These are phyloP conservation scores for Triticum urartu DNA, from an alignment of 176 grass and related monocot genomes.

Conservation along the genomic window DNA sequence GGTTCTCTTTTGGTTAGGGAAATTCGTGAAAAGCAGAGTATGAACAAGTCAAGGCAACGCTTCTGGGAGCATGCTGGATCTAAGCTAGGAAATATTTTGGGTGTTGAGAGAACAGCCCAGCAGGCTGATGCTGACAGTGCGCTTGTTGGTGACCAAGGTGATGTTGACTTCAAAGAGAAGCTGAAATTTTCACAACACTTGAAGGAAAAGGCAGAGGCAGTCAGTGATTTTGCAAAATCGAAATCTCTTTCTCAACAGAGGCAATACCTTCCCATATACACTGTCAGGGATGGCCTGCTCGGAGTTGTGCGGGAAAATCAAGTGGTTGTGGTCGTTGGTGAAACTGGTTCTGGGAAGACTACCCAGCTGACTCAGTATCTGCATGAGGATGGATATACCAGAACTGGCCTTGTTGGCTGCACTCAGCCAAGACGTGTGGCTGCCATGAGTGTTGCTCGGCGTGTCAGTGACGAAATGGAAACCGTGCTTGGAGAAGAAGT, in stretches of 20 bases:
- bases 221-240: conserved; percentile 86
- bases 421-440: conserved; percentile 96
- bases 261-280: conserved; percentile 94
- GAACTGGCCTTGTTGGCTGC: conserved; percentile 71
- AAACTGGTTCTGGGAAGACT: conserved; percentile 45
- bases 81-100: conserved; percentile 91
- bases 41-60: conserved; percentile 84
- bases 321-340: not conserved
- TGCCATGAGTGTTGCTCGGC: conserved; percentile 94
- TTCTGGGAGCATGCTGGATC: conserved; percentile 98
- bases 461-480: conserved; percentile 90
- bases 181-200: conserved; percentile 85
- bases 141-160: conserved; percentile 72
- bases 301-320: conserved; percentile 25
- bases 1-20: conserved; percentile 84
- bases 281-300: conserved; percentile 78
- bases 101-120: conserved; percentile 83
- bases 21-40: conserved; percentile 93
- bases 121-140: conserved; percentile 93
- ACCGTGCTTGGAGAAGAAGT: conserved; percentile 84
- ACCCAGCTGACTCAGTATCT: conserved; percentile 91
- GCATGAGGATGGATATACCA: conserved; percentile 88
- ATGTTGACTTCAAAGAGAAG: conserved; percentile 86
- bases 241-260: conserved; percentile 92
- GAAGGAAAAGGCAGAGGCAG: conserved; percentile 81